phyloP scores from a whole-genome alignment of 2,329 filamentous ascomycete genomes.

The Calonectria pauciramosa region DNA sequence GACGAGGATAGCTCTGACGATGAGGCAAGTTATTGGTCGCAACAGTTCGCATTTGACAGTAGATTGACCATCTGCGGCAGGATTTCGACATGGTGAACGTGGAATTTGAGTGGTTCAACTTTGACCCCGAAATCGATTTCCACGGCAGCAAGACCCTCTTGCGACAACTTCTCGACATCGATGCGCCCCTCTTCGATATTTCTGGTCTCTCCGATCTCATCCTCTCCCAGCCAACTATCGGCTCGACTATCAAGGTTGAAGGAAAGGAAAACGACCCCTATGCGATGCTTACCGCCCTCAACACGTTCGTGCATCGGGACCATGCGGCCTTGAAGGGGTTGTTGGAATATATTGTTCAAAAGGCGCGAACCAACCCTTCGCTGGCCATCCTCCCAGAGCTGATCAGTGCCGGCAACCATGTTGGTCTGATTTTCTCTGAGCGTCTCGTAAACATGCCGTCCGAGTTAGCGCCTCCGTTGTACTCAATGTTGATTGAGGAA shows the following conservation, averaged over 20 bases:
- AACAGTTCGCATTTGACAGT: slow-evolving; percentile 20
- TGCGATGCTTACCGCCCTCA: slow-evolving; percentile 90
- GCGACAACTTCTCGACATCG: slow-evolving; percentile 92
- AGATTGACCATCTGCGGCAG: slow-evolving; percentile 59
- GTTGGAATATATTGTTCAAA: slow-evolving; percentile 76
- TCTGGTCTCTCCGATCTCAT: slow-evolving; percentile 90
- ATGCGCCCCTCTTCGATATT: slow-evolving; percentile 87
- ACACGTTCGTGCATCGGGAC: slow-evolving; percentile 82
- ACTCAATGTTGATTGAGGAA: slow-evolving; percentile 93
- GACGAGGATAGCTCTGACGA: slow-evolving; percentile 67
- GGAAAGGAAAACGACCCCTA: slow-evolving; percentile 94
- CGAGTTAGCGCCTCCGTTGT: slow-evolving; percentile 93
- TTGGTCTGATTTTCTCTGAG: slow-evolving; percentile 92
- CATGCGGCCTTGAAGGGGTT: slow-evolving; percentile 80
- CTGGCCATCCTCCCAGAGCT: slow-evolving; percentile 71
- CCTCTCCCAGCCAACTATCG: slow-evolving; percentile 86
- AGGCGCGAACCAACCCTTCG: slow-evolving; percentile 65
- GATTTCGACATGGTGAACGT: slow-evolving; percentile 94
- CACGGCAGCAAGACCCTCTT: slow-evolving; percentile 92
- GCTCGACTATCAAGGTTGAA: slow-evolving; percentile 97
- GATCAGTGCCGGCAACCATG: slow-evolving; percentile 68
- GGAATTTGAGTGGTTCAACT: slow-evolving; percentile 99
- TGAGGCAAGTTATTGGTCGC: slow-evolving; percentile 57
- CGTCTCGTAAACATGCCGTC: slow-evolving; percentile 97
- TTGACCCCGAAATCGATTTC: slow-evolving; percentile 89